These are phyloP conservation scores for Cercis canadensis DNA, from an alignment of 306 rosid species.

Conservation along the genomic window DNA sequence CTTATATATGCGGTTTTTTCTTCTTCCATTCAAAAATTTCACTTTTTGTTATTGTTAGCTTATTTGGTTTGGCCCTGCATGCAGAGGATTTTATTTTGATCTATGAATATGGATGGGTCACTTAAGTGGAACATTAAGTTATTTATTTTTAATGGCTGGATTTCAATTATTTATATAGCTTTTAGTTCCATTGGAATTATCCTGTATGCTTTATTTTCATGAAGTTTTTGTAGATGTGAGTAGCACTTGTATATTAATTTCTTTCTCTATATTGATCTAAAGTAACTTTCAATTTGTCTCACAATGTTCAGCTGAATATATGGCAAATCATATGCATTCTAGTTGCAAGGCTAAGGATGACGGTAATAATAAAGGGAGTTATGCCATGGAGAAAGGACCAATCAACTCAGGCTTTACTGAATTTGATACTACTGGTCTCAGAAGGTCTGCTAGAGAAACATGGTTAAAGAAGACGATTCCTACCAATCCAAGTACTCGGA, in stretches of 20 bases:
- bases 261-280: slow-evolving; percentile 29
- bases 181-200: neutral
- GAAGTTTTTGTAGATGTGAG: slow-evolving; percentile 6
- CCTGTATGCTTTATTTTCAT: no score
- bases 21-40: neutral
- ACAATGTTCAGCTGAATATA: slow-evolving; percentile 40
- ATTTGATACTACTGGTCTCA: slow-evolving; percentile 49
- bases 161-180: neutral
- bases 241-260: slow-evolving; percentile 16
- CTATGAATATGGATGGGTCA: neutral
- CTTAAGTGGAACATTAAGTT: neutral
- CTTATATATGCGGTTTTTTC: neutral
- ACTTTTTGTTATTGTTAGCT: neutral
- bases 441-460: slow-evolving; percentile 64
- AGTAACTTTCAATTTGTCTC: slow-evolving; percentile 27
- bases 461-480: slow-evolving; percentile 41
- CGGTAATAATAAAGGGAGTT: slow-evolving; percentile 32
- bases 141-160: neutral
- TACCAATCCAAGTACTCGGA: slow-evolving; percentile 45
- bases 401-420: slow-evolving; percentile 34
- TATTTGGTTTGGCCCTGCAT: neutral
- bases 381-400: slow-evolving; percentile 31
- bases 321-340: slow-evolving; percentile 62
- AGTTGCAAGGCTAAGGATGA: slow-evolving; percentile 54
- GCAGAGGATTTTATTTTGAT: neutral